These are phyloP conservation scores for Alternaria infectoria DNA, from an alignment of 2,329 filamentous ascomycete species.

Conservation along the genomic window DNA sequence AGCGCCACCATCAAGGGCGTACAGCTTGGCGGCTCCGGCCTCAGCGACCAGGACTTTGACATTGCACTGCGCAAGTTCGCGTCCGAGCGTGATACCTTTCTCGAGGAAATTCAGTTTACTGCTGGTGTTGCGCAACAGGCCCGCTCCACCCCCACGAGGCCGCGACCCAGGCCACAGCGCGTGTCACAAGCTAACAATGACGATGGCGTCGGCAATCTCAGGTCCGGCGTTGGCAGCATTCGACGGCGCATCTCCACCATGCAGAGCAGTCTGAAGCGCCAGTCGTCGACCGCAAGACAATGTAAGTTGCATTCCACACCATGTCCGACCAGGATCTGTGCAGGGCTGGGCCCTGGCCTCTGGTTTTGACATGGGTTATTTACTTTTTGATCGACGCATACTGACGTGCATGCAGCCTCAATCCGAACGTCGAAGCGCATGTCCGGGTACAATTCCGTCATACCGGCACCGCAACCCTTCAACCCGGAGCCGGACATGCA, in stretches of 20 bases:
- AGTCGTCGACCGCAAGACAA: constrained; percentile 76
- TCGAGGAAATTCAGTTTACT: constrained; percentile 88
- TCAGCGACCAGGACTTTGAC: constrained; percentile 88
- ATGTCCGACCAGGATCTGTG: neutral
- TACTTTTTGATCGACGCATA: constrained; percentile 27
- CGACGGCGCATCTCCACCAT: constrained; percentile 94
- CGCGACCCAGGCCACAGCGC: constrained; percentile 80
- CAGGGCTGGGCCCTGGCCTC: neutral
- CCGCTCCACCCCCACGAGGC: constrained; percentile 63
- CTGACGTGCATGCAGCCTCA: constrained; percentile 57
- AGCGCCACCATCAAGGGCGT: constrained; percentile 66
- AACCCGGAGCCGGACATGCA: constrained; percentile 93
- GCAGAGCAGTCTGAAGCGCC: constrained; percentile 85
- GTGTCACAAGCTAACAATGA: constrained; percentile 63
- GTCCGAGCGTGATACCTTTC: constrained; percentile 89
- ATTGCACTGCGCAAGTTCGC: constrained; percentile 92
- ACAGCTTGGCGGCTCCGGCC: constrained; percentile 49
- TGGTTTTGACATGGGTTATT: constrained; percentile 20
- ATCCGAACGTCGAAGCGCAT: constrained; percentile 84
- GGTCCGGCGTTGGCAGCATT: constrained; percentile 79
- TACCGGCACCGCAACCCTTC: constrained; percentile 89
- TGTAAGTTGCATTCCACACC: constrained; percentile 59
- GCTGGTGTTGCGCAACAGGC: constrained; percentile 69
- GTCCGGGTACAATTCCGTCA: constrained; percentile 98
- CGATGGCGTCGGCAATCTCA: constrained; percentile 60